Evolutionary conservation across 192 early-diverging fungal genomes (phyloP).

Genomic region (Chytriomyces sp.): DNA sequence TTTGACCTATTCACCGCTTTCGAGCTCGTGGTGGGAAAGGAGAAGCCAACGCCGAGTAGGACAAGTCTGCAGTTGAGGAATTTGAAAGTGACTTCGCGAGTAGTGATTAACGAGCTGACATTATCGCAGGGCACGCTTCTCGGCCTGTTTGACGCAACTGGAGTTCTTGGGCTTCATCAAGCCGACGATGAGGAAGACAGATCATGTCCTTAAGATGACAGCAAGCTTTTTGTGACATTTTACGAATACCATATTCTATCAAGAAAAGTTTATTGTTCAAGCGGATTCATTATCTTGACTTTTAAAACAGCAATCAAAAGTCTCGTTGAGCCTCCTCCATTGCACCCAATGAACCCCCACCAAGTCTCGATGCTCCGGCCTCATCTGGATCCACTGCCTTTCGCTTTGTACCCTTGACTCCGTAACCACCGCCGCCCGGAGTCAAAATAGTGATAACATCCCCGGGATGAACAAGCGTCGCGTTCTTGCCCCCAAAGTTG

Average conservation of each 20-base stretch:
- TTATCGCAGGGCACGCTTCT: slow-evolving; percentile 75
- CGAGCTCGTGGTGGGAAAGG: slow-evolving; percentile 72
- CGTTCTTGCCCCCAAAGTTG: slow-evolving; percentile 88
- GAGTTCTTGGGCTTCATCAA: slow-evolving; percentile 90
- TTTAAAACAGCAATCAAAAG: slow-evolving; percentile 15
- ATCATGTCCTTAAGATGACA: slow-evolving; percentile 86
- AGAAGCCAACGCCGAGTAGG: slow-evolving; percentile 38
- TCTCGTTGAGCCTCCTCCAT: slow-evolving; percentile 26
- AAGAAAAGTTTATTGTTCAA: no score
- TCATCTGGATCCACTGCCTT: not conserved
- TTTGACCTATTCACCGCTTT: slow-evolving; percentile 92
- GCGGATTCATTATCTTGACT: no score
- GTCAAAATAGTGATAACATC: slow-evolving; percentile 85
- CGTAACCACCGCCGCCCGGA: slow-evolving; percentile 92
- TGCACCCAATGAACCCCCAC: slow-evolving; percentile 11
- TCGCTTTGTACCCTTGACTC: not conserved
- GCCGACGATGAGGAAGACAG: slow-evolving; percentile 85
- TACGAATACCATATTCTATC: not conserved
- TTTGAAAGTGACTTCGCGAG: not conserved
- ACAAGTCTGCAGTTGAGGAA: slow-evolving; percentile 57
- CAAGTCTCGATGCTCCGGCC: not conserved
- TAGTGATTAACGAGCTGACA: not conserved
- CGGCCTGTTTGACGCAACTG: slow-evolving; percentile 80
- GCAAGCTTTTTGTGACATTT: slow-evolving; percentile 18
- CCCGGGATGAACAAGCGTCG: slow-evolving; percentile 70